phyloP scores from a whole-genome alignment of 2,329 filamentous ascomycete genomes.

The Cordyceps sp. region DNA sequence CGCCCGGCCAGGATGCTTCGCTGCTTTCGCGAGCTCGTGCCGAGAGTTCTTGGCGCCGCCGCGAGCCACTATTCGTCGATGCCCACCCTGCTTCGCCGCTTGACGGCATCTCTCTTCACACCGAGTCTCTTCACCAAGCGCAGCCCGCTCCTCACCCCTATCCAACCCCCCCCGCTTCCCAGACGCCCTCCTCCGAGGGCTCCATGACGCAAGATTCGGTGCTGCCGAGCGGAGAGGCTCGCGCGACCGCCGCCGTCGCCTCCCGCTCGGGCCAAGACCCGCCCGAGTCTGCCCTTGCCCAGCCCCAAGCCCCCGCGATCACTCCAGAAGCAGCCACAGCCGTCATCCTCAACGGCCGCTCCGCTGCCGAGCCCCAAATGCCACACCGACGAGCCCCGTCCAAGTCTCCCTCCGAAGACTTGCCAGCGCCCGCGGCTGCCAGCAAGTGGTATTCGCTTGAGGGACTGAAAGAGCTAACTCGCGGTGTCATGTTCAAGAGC shows the following conservation, averaged over 20 bases:
- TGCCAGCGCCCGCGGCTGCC: conserved; percentile 19
- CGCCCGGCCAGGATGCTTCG: conserved; percentile 11
- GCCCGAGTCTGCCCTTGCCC: conserved; percentile 1
- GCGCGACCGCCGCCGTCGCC: conserved; percentile 8
- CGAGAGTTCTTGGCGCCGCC: conserved; percentile 10
- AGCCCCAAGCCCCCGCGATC: conserved; percentile 1
- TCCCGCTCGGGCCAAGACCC: conserved; percentile 3
- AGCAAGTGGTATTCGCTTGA: conserved; percentile 46
- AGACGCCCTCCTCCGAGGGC: conserved; percentile 20
- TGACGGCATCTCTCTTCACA: conserved; percentile 7
- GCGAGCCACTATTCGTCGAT: conserved; percentile 4
- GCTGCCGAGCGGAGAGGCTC: conserved; percentile 9
- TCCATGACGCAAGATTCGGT: conserved; percentile 13
- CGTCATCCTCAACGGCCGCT: background rate
- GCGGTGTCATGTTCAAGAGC: conserved; percentile 61
- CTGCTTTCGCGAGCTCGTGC: conserved; percentile 11
- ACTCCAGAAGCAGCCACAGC: conserved; percentile 1
- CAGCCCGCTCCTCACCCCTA: conserved; percentile 20
- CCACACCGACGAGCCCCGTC: conserved; percentile 14
- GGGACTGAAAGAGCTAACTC: conserved; percentile 77
- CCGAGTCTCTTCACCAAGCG: conserved; percentile 8
- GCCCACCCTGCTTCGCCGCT: conserved; percentile 2
- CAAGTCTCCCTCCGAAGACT: conserved; percentile 28
- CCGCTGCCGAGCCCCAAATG: conserved; percentile 1
- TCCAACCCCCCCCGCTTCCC: conserved; percentile 41